Conservation (phyloP, 352 stramenopile genomes). For the Globisporangium mamillatum region DNA sequence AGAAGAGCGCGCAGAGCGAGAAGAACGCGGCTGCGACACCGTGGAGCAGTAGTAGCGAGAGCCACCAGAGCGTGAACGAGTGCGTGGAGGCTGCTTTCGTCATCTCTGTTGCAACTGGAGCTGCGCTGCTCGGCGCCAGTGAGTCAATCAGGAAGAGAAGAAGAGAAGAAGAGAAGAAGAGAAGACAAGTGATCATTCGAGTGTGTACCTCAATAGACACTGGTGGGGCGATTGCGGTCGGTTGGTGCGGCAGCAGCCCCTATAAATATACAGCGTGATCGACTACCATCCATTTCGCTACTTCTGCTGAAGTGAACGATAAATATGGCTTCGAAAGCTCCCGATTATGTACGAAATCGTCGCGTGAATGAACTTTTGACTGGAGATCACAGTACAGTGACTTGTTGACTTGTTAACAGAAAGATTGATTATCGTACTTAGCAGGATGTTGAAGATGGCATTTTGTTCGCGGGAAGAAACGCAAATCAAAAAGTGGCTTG, state of each 20-base stretch:
- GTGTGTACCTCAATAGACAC: background rate
- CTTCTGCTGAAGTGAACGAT: background rate
- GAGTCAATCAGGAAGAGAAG: background rate
- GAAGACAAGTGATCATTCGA: background rate
- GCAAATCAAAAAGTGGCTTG: background rate
- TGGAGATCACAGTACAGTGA: too few relatives aligned
- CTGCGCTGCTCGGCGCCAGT: background rate
- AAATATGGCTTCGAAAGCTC: background rate
- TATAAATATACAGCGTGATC: background rate
- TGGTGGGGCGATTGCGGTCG: background rate
- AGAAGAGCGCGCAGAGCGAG: constrained; percentile 5
- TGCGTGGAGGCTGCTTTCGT: background rate
- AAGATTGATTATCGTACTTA: background rate
- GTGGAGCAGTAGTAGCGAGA: background rate
- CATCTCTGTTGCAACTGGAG: background rate
- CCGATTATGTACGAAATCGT: background rate
- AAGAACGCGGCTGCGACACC: background rate
- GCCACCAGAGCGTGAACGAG: background rate
- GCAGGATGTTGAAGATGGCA: background rate
- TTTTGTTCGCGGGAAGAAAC: background rate
- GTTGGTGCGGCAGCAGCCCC: too few relatives aligned
- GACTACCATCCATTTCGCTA: background rate
- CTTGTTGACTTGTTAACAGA: background rate
- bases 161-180: background rate
- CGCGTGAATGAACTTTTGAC: too few relatives aligned